Base-by-base conservation (phyloP, 2,329 filamentous ascomycete genomes). In the Colletotrichum sp. region DNA sequence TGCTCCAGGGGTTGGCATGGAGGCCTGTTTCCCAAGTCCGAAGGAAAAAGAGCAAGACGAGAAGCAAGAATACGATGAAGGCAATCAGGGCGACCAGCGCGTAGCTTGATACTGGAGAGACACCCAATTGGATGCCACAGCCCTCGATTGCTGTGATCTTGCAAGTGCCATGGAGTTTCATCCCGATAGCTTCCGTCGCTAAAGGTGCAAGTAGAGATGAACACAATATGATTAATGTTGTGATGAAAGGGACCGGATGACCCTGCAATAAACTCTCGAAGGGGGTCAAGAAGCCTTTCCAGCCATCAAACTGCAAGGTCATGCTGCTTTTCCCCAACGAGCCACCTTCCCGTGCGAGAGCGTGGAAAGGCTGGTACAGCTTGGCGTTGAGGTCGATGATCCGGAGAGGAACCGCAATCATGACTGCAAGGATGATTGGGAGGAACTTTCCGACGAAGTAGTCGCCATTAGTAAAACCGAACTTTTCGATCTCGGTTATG, bases 291-390 rank as follows among this genome's bases (percentile, higher is more conserved):
- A 88, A 79, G 10, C 82, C 83, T 64, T 81, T 80, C 66, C 84
- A 77, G 0, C 87, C 85, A 10, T 81, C 81, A 48, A 87, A 88
- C 68, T 85, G 82, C 7, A 88, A 81, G 12, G 83, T 85, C 21
- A 89, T 78, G 0, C 87, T 88, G 36, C 88, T 83, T 0, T 79
- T 77, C 0, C 87, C 88, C 0, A 79, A 67, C 0, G 85, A 85
- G 7, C 87, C 88, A 1, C 80, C 78, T 0, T 80, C 77, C 10
- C 79, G 80, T 8, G 84, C 80, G 3, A 90, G 79, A 1, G 85
- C 83, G 67, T 86, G 84, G 78, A 88, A 88, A 2, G 87, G 87
- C 72, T 86, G 85, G 57, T 85, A 86, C 13, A 85, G 81, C 68
- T 86, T 85, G 1, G 82, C 85, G 71, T 85, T 83, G 67, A 83